Percentiles rank a stretch among this genome's conserved stretches.
Conservation (phyloP, 352 stramenopile species). For the Thalassiosira livingstoniorum region DNA sequence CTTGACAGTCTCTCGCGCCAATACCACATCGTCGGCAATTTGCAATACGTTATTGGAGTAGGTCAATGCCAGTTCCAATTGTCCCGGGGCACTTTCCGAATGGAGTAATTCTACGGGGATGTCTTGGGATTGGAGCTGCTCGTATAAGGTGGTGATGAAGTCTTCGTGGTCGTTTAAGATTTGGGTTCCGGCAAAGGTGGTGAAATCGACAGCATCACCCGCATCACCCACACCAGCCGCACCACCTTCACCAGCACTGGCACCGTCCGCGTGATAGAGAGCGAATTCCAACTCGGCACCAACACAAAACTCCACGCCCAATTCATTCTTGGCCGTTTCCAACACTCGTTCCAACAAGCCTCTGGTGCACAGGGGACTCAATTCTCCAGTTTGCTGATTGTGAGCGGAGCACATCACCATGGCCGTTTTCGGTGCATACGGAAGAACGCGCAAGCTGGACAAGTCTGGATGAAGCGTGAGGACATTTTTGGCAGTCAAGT, state of each 20-base stretch:
- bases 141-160: conserved; percentile 74
- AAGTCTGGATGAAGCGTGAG: conserved; percentile 72
- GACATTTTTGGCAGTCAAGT: conserved; percentile 65
- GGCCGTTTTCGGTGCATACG: conserved; percentile 74
- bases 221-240: conserved; percentile 21
- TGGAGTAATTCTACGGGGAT: conserved; percentile 79
- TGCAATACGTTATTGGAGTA: conserved; percentile 69
- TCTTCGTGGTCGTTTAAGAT: conserved; percentile 81
- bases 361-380: conserved; percentile 71
- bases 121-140: conserved; percentile 67
- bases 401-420: conserved; percentile 73
- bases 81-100: conserved; percentile 72
- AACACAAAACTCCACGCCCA: conserved; percentile 72
- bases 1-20: conserved; percentile 74
- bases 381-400: conserved; percentile 58
- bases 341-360: conserved; percentile 71
- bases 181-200: conserved; percentile 67
- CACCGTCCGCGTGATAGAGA: conserved; percentile 49
- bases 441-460: conserved; percentile 70
- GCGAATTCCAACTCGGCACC: conserved; percentile 82
- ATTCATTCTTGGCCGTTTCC: conserved; percentile 39
- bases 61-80: conserved; percentile 81
- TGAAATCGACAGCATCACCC: conserved; percentile 64
- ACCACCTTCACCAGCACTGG: conserved; percentile 37
- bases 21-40: conserved; percentile 73